Percentiles rank a stretch among this genome's conserved stretches.
phyloP scores from a whole-genome alignment of 2,329 filamentous ascomycete genomes.

The Aspergillus glaucus region DNA sequence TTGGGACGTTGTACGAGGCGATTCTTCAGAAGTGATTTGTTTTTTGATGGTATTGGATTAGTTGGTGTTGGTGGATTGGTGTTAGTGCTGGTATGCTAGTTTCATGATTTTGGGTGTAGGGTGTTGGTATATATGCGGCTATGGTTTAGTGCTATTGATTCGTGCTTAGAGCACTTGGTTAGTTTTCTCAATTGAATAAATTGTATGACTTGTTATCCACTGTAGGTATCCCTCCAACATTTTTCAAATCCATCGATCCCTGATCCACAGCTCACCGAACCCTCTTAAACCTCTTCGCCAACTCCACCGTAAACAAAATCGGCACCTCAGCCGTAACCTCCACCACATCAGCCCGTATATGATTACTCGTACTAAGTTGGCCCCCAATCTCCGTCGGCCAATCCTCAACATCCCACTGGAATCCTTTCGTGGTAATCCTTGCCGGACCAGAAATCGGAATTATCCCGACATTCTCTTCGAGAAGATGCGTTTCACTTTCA shows the following conservation, averaged over 20 bases:
- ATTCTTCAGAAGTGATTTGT: conserved; percentile 34
- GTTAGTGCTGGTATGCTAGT: not conserved
- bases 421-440: conserved; percentile 68
- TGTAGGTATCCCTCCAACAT: not conserved
- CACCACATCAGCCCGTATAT: conserved; percentile 57
- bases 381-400: conserved; percentile 75
- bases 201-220: no score
- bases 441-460: conserved; percentile 75
- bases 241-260: not conserved
- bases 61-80: not conserved
- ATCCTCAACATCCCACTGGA: conserved; percentile 84
- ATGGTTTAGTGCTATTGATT: no score
- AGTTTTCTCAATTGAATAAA: no score
- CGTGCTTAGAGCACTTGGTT: no score
- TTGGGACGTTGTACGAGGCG: conserved; percentile 42
- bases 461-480: conserved; percentile 73
- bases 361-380: conserved; percentile 73
- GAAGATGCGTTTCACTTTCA: not conserved
- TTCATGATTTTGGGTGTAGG: no score
- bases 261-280: conserved; percentile 1
- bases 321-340: conserved; percentile 57
- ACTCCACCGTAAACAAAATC: conserved; percentile 69
- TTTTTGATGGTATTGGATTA: no score
- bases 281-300: conserved; percentile 40
- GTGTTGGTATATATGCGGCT: no score